Percentiles rank a stretch among this genome's conserved stretches.
Conservation (phyloP, 768 basidiomycete species). For the Boletus vermiculosoides region DNA sequence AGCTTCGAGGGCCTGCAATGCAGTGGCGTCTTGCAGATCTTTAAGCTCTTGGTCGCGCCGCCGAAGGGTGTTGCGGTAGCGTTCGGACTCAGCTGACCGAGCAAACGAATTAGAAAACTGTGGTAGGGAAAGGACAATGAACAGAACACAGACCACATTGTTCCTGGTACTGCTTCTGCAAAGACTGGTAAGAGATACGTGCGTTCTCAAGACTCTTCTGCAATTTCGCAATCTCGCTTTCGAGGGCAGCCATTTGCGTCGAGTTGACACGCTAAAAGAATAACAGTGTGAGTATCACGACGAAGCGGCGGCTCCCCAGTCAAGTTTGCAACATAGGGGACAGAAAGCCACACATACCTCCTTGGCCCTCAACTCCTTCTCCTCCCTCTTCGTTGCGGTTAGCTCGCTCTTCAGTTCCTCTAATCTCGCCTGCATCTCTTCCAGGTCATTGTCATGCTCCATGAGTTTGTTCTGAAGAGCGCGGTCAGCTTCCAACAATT, state of each 20-base stretch:
- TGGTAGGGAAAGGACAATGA: not conserved
- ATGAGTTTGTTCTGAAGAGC: slow-evolving; percentile 61
- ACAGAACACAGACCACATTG: slow-evolving; percentile 64
- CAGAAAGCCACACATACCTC: slow-evolving; percentile 51
- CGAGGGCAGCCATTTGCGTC: slow-evolving; percentile 65
- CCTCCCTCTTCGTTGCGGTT: slow-evolving; percentile 78
- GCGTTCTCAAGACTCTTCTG: slow-evolving; percentile 73
- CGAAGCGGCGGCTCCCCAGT: not conserved
- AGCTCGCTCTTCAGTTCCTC: slow-evolving; percentile 81
- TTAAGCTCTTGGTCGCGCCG: slow-evolving; percentile 74
- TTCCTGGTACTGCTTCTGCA: slow-evolving; percentile 88
- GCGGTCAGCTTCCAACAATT: slow-evolving; percentile 72
- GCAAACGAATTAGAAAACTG: not conserved
- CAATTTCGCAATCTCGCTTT: slow-evolving; percentile 76
- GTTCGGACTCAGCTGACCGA: slow-evolving; percentile 66
- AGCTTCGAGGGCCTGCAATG: slow-evolving; percentile 63
- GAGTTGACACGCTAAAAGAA: slow-evolving; percentile 55
- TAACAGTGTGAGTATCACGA: slow-evolving; percentile 5
- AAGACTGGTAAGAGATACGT: slow-evolving; percentile 65
- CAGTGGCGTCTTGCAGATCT: slow-evolving; percentile 55
- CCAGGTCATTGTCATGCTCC: slow-evolving; percentile 81
- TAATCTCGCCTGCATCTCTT: slow-evolving; percentile 71
- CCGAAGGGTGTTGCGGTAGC: slow-evolving; percentile 71
- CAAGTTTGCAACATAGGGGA: slow-evolving; percentile 4
- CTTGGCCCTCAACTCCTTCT: slow-evolving; percentile 87